A percentile compares a stretch with the other conserved stretches of the same genome.
These are phyloP conservation scores for Oryza rufipogon DNA, from an alignment of 176 grass and related monocot species.

Conservation along the genomic window DNA sequence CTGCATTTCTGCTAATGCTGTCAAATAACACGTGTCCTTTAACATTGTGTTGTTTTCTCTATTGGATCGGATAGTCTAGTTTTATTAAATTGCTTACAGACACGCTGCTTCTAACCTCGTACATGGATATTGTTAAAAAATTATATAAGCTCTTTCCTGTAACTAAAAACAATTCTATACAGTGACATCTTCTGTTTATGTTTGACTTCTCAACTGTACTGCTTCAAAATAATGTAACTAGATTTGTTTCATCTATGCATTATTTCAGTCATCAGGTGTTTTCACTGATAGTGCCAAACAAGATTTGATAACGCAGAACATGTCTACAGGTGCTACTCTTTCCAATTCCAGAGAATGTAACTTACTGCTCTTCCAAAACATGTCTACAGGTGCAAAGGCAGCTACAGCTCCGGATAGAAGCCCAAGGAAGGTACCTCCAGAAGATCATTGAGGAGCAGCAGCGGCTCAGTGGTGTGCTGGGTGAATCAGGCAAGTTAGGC, in stretches of 20 bases:
- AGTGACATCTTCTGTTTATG: background rate
- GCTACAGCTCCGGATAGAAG: conserved; percentile 57
- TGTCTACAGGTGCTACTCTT: no score
- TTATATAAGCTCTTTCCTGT: background rate
- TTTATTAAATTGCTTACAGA: background rate
- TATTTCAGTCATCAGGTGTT: no score
- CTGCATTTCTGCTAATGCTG: background rate
- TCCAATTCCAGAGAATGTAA: background rate
- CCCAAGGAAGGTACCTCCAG: conserved; percentile 52
- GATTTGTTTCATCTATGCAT: no score
- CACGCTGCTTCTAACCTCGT: background rate
- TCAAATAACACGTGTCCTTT: background rate
- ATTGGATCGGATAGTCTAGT: background rate
- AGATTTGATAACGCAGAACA: no score
- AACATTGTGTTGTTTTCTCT: background rate
- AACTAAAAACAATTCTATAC: background rate
- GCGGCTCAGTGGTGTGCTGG: conserved; percentile 30
- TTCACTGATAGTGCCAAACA: no score
- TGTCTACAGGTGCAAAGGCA: conserved; percentile 49
- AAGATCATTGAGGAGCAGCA: conserved; percentile 56
- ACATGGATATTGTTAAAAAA: background rate
- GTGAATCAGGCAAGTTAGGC: conserved; percentile 34
- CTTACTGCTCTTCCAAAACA: background rate
- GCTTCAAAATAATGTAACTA: no score
- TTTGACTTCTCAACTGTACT: background rate